Base-by-base conservation (phyloP, 345 rosid genomes). In the Bruguiera sexangula region DNA sequence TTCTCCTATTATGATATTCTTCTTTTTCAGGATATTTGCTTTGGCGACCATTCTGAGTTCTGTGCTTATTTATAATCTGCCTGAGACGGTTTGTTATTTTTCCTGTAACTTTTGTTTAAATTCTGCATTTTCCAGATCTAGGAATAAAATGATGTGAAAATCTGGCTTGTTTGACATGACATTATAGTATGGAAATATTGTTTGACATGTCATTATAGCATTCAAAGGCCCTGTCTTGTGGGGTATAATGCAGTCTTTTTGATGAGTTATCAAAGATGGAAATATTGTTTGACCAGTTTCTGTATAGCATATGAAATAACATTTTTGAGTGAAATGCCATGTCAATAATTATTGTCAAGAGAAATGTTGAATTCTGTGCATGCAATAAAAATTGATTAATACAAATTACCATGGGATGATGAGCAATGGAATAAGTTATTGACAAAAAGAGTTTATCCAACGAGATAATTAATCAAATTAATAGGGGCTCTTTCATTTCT, bases 41-140 rank as follows among this genome's bases (percentile, higher is more conserved):
- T 77, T 95, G 82, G 99, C 99, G 65, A 90, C 99, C 36, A 92
- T 95, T 73, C 67, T 95, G 91, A 95, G 99, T 75, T 95, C 99
- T 72, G 99, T 92, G 70, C 97, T 95, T 69, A 80, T 92, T 54
- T 95, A 92, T 78, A 95, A 92, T 78, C 88, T 92, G 80, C 97
- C 99, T 68, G 98, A 95, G 84, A 92, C 93, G 74, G 98, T 95
- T 78, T 82, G 97, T 83, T 74, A 59, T 71, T 73, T 76, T 64
- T 31, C 73, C 67, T 74, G 5, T 66, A 32, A 36, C 37, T 43
- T 50, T 63, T 57, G 53, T 50, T 63, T 74, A 63, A 24, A 10
- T 6, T 48, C 7, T 50, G 18, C 13, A 7, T 62, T 32, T 62
- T 20, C 52, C 48, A 0, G 24, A 57, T 72, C 36, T 72, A 6